Evolutionary conservation across 2,329 filamentous ascomycete species (phyloP).

Genomic region (Aschersonia sp.): DNA sequence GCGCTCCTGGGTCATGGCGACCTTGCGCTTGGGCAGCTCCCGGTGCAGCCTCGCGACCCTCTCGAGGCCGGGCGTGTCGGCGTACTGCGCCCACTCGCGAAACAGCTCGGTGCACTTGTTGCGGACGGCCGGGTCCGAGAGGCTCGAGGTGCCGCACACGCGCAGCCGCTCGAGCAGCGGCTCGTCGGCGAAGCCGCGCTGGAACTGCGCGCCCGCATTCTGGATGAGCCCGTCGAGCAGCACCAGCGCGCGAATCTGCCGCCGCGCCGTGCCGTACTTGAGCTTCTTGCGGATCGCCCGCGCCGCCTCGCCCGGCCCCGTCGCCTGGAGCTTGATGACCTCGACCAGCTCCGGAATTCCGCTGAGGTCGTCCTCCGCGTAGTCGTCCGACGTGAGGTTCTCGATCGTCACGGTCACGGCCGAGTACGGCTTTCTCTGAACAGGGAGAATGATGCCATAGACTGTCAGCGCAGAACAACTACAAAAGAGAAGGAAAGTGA

Average conservation of each 20-base stretch:
- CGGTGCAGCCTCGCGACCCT: slow-evolving; percentile 64
- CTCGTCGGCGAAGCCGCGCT: slow-evolving; percentile 79
- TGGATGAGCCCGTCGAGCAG: slow-evolving; percentile 89
- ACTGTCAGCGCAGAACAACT: background rate
- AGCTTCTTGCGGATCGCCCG: slow-evolving; percentile 93
- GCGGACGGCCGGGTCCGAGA: slow-evolving; percentile 75
- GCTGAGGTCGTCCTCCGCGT: slow-evolving; percentile 79
- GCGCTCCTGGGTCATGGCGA: slow-evolving; percentile 58
- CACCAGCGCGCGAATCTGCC: slow-evolving; percentile 75
- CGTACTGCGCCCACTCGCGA: slow-evolving; percentile 78
- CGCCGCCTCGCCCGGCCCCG: slow-evolving; percentile 78
- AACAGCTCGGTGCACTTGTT: slow-evolving; percentile 82
- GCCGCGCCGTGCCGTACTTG: slow-evolving; percentile 93
- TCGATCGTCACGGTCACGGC: slow-evolving; percentile 89
- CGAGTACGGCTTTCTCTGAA: slow-evolving; percentile 63
- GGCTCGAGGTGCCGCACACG: slow-evolving; percentile 69
- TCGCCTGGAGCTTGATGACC: slow-evolving; percentile 76
- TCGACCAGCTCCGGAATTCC: slow-evolving; percentile 92
- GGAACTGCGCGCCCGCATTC: slow-evolving; percentile 79
- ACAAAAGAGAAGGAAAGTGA: too few species aligned
- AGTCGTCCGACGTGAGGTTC: slow-evolving; percentile 75
- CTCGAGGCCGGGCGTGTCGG: slow-evolving; percentile 64
- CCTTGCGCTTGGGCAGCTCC: slow-evolving; percentile 51
- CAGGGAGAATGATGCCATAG: background rate
- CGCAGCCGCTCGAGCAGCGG: slow-evolving; percentile 81